phyloP scores from a whole-genome alignment of 306 rosid species.

The Casuarina equisetifolia region DNA sequence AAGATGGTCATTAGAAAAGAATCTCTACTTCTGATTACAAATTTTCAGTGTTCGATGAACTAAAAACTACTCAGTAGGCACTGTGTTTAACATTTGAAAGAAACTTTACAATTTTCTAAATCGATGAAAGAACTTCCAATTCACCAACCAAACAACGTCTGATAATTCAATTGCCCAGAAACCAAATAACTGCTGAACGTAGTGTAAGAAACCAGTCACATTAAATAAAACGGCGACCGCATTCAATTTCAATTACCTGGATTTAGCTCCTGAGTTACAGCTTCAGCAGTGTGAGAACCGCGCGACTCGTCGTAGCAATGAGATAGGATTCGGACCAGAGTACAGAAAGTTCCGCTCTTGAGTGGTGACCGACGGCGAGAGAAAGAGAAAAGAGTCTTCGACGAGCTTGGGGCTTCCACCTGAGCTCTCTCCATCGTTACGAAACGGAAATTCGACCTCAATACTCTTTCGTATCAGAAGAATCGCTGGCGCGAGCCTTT shows the following conservation, averaged over 20 bases:
- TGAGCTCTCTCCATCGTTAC: conserved; percentile 39
- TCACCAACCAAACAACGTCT: not conserved
- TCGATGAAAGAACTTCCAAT: not conserved
- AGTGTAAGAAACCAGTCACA: not conserved
- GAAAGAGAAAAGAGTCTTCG: conserved; percentile 27
- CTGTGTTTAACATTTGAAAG: not conserved
- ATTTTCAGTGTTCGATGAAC: not conserved
- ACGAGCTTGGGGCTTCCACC: conserved; percentile 20
- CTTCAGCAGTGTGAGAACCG: conserved; percentile 15
- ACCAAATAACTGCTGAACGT: not conserved
- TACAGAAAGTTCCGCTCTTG: conserved; percentile 51
- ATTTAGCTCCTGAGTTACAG: conserved; percentile 26
- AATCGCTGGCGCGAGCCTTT: not conserved
- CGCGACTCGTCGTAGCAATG: conserved; percentile 34
- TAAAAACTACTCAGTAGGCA: not conserved
- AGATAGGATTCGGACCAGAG: conserved; percentile 49
- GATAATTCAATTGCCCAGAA: not conserved
- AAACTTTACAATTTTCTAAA: not conserved
- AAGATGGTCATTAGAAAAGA: no score
- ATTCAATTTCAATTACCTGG: conserved; percentile 35
- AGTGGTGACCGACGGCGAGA: conserved; percentile 51
- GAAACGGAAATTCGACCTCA: not conserved
- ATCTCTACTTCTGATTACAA: no score
- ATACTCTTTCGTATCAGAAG: not conserved
- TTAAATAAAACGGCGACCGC: not conserved